These are phyloP conservation scores for Yarrowia phangngaensis DNA, from an alignment of 805 yeast species.

Conservation along the genomic window DNA sequence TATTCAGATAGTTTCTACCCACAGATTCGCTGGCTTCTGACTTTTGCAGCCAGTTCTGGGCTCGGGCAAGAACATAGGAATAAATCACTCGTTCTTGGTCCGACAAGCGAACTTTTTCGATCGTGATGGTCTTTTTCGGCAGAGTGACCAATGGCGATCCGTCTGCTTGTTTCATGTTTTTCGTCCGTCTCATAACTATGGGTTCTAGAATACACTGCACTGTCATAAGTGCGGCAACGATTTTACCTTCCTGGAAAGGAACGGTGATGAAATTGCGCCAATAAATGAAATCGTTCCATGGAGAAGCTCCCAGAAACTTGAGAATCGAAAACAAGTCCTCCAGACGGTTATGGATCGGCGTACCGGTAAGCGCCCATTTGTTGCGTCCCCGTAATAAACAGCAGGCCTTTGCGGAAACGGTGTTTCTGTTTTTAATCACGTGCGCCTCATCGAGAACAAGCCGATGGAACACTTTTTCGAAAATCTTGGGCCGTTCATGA, in stretches of 20 bases:
- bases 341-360: slow-evolving; percentile 82
- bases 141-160: slow-evolving; percentile 72
- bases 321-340: slow-evolving; percentile 82
- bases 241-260: slow-evolving; percentile 74
- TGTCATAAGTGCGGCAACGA: slow-evolving; percentile 70
- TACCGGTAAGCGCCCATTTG: slow-evolving; percentile 87
- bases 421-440: slow-evolving; percentile 70
- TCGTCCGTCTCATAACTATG: slow-evolving; percentile 75
- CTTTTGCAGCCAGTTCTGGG: slow-evolving; percentile 45
- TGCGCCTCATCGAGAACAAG: slow-evolving; percentile 89
- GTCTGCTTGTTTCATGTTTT: slow-evolving; percentile 68
- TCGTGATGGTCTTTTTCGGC: slow-evolving; percentile 69
- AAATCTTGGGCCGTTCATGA: slow-evolving; percentile 41
- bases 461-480: slow-evolving; percentile 68
- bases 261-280: slow-evolving; percentile 84
- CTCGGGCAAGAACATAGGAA: slow-evolving; percentile 61
- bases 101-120: slow-evolving; percentile 64
- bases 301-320: slow-evolving; percentile 71
- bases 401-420: slow-evolving; percentile 76
- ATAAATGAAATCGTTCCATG: slow-evolving; percentile 80
- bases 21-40: slow-evolving; percentile 36
- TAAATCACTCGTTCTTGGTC: slow-evolving; percentile 64
- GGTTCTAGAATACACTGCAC: slow-evolving; percentile 86
- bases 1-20: slow-evolving; percentile 65
- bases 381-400: slow-evolving; percentile 60